Evolutionary conservation across 371 early-diverging fungal genomes (phyloP), one percentile per base, ranked within the genome.

Genomic region (Rhizopus delemar): DNA sequence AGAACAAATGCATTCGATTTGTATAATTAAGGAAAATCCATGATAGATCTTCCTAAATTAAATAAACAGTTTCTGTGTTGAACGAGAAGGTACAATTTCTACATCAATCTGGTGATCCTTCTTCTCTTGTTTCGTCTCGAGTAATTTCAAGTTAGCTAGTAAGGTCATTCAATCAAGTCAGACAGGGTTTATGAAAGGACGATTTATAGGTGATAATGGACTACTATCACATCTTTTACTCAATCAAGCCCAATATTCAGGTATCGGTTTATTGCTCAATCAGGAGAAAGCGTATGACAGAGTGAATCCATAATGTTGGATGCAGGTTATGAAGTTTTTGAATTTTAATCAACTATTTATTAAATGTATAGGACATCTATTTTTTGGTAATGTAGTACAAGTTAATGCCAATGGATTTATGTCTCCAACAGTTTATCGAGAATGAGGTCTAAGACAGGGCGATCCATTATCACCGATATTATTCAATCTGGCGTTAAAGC

Each of bases 401-500:
- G 33, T 63, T 16, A 36, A 55, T 32, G 43, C 51, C 55, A 59
- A 59, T 51, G 46, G 52, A 3, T 46, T 36, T 45, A 13, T 59
- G 6, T 29, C 46, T 2, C 8, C 31, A 2, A 34, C 49, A 5
- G 46, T 63, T 36, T 6, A n/a, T 9, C 63, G 57, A 29, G 5
- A 12, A 34, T 36, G 54, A 41, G 63, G 63, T 9, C 50, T 63
- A 12, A 35, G 63, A 6, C 63, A 63, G 33, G 58, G 58, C 4
- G 63, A 54, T 49, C 63, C 63, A 0, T 39, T 58, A 9, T 63
- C 56, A 5, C 59, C 59, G 2, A 29, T 59, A 8, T 36, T 64
- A 3, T 59, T 64, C 52, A 64, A 64, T 46, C 28, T 64, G 13
- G 64, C 59, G 34, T 51, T 64, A 16, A 58, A 58, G 22, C 71